These are phyloP conservation scores for Craspedostauros australis DNA, from an alignment of 108 stramenopile species.

Conservation along the genomic window DNA sequence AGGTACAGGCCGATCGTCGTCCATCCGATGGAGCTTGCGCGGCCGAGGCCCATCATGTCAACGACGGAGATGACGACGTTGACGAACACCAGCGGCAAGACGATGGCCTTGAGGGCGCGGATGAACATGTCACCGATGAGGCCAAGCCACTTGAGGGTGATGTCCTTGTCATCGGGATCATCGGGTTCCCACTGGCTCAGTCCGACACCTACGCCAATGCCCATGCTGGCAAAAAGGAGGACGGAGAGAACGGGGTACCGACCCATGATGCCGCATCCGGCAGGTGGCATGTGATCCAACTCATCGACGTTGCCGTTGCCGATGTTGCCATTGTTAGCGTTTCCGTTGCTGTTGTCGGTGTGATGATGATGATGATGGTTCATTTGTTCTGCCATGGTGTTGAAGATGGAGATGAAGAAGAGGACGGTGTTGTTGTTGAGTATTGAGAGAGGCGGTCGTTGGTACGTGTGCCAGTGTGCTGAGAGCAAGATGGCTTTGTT, in stretches of 20 bases:
- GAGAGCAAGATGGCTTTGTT: too few species aligned
- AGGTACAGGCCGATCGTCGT: slow-evolving; percentile 34
- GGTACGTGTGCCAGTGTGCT: too few species aligned
- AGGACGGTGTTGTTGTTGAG: too few species aligned
- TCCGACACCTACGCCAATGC: slow-evolving; percentile 29
- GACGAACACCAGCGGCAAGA: slow-evolving; percentile 41
- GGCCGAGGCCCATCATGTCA: slow-evolving; percentile 40
- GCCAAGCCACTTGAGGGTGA: slow-evolving; percentile 29
- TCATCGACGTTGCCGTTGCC: too few species aligned
- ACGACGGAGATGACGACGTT: slow-evolving; percentile 34
- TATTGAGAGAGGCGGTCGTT: too few species aligned
- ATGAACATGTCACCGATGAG: slow-evolving; percentile 36
- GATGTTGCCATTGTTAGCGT: too few species aligned
- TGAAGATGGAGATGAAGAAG: too few species aligned
- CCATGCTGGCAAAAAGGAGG: slow-evolving; percentile 11
- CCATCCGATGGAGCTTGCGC: slow-evolving; percentile 31
- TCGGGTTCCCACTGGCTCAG: slow-evolving; percentile 34
- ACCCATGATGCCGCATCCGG: slow-evolving; percentile 6
- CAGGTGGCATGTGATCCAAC: neutral
- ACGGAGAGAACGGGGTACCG: slow-evolving; percentile 14
- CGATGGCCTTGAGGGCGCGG: slow-evolving; percentile 30
- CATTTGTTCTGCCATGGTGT: too few species aligned
- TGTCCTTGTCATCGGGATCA: slow-evolving; percentile 17
- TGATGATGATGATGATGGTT: too few species aligned
- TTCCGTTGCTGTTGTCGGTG: too few species aligned